Evolutionary conservation across 331 rosid species (phyloP).

Genomic region (Rosa hybrid): DNA sequence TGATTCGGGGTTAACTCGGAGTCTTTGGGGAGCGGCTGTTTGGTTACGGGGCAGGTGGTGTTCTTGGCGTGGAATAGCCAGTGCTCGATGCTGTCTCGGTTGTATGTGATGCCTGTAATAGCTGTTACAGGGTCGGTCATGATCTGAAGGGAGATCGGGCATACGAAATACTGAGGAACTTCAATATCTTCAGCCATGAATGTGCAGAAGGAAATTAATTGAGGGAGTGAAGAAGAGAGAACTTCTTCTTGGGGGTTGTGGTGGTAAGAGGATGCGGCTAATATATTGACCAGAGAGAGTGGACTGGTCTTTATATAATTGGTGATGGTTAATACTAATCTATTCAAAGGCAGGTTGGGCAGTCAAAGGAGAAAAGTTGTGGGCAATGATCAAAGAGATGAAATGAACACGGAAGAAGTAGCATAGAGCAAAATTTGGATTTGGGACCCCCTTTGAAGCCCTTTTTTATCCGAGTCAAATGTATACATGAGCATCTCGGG

Average conservation of each 20-base stretch:
- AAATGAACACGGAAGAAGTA: slow-evolving; percentile 16
- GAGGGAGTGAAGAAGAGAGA: neutral
- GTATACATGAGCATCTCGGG: neutral
- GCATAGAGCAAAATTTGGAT: neutral
- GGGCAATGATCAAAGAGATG: neutral
- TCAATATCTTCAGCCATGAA: slow-evolving; percentile 40
- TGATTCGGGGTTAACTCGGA: slow-evolving; percentile 45
- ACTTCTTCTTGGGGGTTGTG: neutral
- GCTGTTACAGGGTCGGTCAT: slow-evolving; percentile 51
- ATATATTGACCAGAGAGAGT: slow-evolving; percentile 1
- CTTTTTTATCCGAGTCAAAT: neutral
- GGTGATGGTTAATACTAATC: neutral
- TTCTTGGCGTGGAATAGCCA: slow-evolving; percentile 40
- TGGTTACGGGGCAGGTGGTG: slow-evolving; percentile 45
- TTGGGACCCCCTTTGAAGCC: neutral
- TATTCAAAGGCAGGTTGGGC: slow-evolving; percentile 25
- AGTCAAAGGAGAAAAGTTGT: slow-evolving; percentile 52
- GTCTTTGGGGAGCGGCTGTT: slow-evolving; percentile 31
- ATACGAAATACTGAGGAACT: slow-evolving; percentile 40
- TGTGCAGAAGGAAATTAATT: neutral
- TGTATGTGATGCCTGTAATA: slow-evolving; percentile 47
- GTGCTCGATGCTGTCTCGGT: slow-evolving; percentile 46
- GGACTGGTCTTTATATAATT: slow-evolving; percentile 22
- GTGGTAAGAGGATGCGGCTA: slow-evolving; percentile 51
- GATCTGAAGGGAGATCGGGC: slow-evolving; percentile 50